phyloP scores from a whole-genome alignment of 129 eudicot genomes.

The Calendula officinalis region DNA sequence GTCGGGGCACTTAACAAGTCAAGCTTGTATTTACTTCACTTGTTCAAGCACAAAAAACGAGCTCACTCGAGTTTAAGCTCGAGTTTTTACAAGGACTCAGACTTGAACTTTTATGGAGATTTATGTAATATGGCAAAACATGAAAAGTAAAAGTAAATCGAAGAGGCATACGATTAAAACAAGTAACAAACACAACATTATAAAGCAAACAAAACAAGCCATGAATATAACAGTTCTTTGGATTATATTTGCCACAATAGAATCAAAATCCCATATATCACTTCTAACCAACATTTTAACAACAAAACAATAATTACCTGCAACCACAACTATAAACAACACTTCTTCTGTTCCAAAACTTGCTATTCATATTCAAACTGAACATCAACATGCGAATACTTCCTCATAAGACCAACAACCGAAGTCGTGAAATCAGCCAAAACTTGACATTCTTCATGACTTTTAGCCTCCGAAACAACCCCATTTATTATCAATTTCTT shows the following conservation, averaged over 20 bases:
- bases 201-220: neutral
- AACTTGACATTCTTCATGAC: slow-evolving; percentile 70
- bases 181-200: neutral
- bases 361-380: slow-evolving; percentile 69
- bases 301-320: slow-evolving; percentile 16
- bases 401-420: slow-evolving; percentile 72
- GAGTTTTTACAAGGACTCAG: too few species aligned
- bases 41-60: too few species aligned
- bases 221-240: neutral
- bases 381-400: slow-evolving; percentile 65
- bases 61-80: too few species aligned
- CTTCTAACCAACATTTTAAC: neutral
- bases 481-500: slow-evolving; percentile 71
- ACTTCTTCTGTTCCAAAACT: slow-evolving; percentile 1
- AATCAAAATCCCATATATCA: neutral
- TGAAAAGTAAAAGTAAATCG: too few species aligned
- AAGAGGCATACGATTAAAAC: too few species aligned
- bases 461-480: slow-evolving; percentile 77
- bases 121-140: too few species aligned
- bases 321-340: neutral
- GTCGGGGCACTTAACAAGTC: too few species aligned
- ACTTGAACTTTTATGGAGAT: too few species aligned
- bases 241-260: neutral
- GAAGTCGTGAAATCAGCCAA: slow-evolving; percentile 71
- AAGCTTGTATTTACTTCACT: too few species aligned